These are phyloP conservation scores for Halophytophthora batemanensis DNA, from an alignment of 352 stramenopile genomes.

Conservation along the genomic window DNA sequence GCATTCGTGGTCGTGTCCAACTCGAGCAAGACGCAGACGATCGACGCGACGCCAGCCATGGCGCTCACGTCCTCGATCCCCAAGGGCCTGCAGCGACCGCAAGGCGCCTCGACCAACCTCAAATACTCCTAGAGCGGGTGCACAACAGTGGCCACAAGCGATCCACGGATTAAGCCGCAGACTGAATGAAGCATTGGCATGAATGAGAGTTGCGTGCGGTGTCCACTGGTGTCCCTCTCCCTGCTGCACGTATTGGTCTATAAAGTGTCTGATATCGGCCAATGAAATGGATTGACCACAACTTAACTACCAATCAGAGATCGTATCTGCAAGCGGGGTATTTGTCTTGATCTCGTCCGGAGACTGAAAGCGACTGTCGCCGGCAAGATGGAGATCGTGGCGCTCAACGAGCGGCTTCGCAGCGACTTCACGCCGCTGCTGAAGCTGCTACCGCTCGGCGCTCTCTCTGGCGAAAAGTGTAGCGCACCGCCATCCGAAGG, in stretches of 20 bases:
- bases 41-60: conserved; percentile 81
- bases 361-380: conserved; percentile 1
- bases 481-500: background rate
- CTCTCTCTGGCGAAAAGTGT: background rate
- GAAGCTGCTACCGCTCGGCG: conserved; percentile 35
- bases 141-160: background rate
- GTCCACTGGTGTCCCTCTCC: too few species aligned
- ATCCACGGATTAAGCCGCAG: too few species aligned
- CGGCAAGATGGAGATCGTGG: conserved; percentile 53
- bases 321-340: too few species aligned
- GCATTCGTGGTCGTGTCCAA: conserved; percentile 73
- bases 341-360: background rate
- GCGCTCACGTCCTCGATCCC: conserved; percentile 43
- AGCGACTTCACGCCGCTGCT: conserved; percentile 56
- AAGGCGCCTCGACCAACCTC: conserved; percentile 15
- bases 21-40: conserved; percentile 71
- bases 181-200: too few species aligned
- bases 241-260: too few species aligned
- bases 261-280: too few species aligned
- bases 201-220: too few species aligned
- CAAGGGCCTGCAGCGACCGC: conserved; percentile 28
- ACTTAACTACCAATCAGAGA: too few species aligned
- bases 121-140: conserved; percentile 19
- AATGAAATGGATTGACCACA: too few species aligned
- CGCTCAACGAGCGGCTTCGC: conserved; percentile 68